Conservation (phyloP, 768 basidiomycete species). For the Serendipita indica region DNA sequence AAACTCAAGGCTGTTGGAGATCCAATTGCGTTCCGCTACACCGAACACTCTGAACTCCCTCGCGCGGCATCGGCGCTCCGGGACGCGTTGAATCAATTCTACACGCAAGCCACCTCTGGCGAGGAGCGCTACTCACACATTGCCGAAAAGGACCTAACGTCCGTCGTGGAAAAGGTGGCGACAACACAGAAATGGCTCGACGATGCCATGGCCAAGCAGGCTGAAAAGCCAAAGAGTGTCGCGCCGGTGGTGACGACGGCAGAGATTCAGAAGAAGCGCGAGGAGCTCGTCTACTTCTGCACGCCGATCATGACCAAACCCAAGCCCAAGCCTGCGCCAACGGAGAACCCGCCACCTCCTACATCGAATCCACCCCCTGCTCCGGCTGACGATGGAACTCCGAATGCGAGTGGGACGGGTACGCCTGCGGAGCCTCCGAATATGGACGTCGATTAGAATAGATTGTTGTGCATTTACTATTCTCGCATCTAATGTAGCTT, state of each 20-base stretch:
- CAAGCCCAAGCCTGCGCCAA: constrained; percentile 66
- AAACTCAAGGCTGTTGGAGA: constrained; percentile 73
- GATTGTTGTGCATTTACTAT: not conserved
- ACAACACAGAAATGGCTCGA: constrained; percentile 91
- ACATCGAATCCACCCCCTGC: constrained; percentile 2
- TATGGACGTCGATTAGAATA: constrained; percentile 73
- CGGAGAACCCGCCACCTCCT: constrained; percentile 41
- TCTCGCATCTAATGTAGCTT: not conserved
- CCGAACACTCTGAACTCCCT: constrained; percentile 69
- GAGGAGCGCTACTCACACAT: constrained; percentile 89
- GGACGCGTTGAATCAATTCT: constrained; percentile 77
- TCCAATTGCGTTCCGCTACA: constrained; percentile 70
- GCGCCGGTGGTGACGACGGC: constrained; percentile 67
- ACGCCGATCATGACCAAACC: constrained; percentile 82
- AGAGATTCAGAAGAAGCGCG: constrained; percentile 81
- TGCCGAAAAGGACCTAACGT: constrained; percentile 72
- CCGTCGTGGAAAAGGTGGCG: constrained; percentile 78
- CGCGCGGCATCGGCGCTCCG: constrained; percentile 59
- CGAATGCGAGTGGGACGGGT: constrained; percentile 21
- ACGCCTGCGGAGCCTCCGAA: constrained; percentile 32
- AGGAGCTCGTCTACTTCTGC: constrained; percentile 82
- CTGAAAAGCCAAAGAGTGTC: constrained; percentile 76
- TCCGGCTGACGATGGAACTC: constrained; percentile 22
- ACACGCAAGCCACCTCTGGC: constrained; percentile 60
- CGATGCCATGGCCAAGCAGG: constrained; percentile 76